Base-by-base conservation (phyloP, 768 basidiomycete species). In the Steccherinum ochraceum region DNA sequence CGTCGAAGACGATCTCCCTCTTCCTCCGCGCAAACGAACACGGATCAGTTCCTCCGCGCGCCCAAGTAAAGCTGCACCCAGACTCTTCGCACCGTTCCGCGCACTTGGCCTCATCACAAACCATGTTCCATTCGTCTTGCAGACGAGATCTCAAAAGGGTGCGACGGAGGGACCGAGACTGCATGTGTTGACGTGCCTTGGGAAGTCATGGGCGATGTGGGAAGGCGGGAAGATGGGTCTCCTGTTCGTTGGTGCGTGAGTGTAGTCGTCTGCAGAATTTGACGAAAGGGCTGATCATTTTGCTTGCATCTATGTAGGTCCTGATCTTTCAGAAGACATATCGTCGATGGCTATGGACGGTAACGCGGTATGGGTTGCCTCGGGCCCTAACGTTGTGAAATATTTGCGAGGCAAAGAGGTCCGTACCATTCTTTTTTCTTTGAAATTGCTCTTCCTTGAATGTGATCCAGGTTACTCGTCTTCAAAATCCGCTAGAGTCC, bases 81-180 rank as follows among this genome's bases (percentile, higher is more conserved):
- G 66, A 26, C 65, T 99, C 40, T 98, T 95, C 64, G 89, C 86
- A 3, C 95, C 96, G 3, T 99, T 98, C 64, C 80, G 96, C 52
- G 93, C 93, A 5, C 79, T 99, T n/a, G 95, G 96, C 23, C 79
- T 93, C 51, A 79, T 98, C 61, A 92, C 94, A 41, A 94, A 95
- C 63, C 79, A 86, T 69, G 77, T 94, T 21, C 93, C 94, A 10
- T 91, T 95, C 64, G 81, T 86, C 13, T 66, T 97, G 52, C 93
- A 95, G 72, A 83, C 86, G 1, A 80, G 91, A 49, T 82, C 88
- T 0, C 75, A 84, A 61, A 94, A 93, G 64, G 90, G 90, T 21
- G 81, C 90, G 19, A 80, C 89, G 1, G 86, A 86, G 18, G 89
- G 87, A 2, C 93, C 94, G 0, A 79, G 81, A 44, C 74, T 94